Conservation (phyloP, 2,329 filamentous ascomycete genomes). For the Exophiala spinifera region DNA sequence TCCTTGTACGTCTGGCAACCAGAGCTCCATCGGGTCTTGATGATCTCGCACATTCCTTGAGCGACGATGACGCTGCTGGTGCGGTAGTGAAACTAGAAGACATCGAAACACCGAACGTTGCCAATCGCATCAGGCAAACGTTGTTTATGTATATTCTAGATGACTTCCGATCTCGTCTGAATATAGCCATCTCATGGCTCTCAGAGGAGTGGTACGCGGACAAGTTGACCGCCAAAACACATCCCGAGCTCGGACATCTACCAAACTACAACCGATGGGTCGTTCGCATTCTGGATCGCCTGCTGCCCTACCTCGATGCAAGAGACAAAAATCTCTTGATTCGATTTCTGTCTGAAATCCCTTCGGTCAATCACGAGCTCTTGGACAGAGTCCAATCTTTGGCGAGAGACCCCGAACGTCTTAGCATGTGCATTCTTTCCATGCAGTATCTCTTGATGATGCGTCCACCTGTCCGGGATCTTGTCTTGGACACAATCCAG, state of each 20-base stretch:
- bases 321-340: slow-evolving; percentile 81
- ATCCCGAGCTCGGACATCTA: slow-evolving; percentile 31
- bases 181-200: slow-evolving; percentile 87
- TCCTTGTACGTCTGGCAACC: slow-evolving; percentile 81
- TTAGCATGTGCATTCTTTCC: slow-evolving; percentile 56
- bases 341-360: slow-evolving; percentile 87
- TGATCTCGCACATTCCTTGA: slow-evolving; percentile 59
- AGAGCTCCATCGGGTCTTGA: slow-evolving; percentile 71
- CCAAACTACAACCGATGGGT: slow-evolving; percentile 75
- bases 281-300: slow-evolving; percentile 78
- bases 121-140: slow-evolving; percentile 71
- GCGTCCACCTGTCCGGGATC: slow-evolving; percentile 57
- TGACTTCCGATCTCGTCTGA: slow-evolving; percentile 85
- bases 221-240: slow-evolving; percentile 50
- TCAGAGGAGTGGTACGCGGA: slow-evolving; percentile 99
- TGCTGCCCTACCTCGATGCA: slow-evolving; percentile 85
- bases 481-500: slow-evolving; percentile 57
- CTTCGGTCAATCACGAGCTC: slow-evolving; percentile 69
- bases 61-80: slow-evolving; percentile 31
- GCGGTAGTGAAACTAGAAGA: slow-evolving; percentile 34
- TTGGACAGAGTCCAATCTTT: slow-evolving; percentile 67
- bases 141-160: slow-evolving; percentile 85
- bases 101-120: slow-evolving; percentile 33
- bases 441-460: slow-evolving; percentile 59
- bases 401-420: slow-evolving; percentile 62